Evolutionary conservation across 1,139 yeast genomes (phyloP), one percentile per base, ranked within the genome.

Genomic region (Yamadazyma pseudoaaseri): DNA sequence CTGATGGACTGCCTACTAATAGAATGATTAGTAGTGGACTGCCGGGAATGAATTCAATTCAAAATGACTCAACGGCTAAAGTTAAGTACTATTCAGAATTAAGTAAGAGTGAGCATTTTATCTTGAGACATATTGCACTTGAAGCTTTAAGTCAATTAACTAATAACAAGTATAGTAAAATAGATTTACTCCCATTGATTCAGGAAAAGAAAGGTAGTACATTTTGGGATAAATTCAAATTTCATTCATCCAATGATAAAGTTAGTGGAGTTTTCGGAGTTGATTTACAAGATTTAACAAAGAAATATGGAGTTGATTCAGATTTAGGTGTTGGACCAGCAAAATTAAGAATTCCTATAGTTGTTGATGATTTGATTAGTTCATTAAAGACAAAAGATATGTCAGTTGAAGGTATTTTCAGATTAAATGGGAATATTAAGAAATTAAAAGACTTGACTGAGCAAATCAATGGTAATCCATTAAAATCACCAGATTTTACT

Each of bases 401-500:
- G 86, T 86, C 97, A 3, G 92, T 89, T 14, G 98, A 92, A 60
- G 98, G 98, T 38, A 85, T 94, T 7, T 94, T 94, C 69, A 76
- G 99, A 51, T 85, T 90, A 54, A 94, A 94, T 55, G 99, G 99
- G 52, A 94, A 94, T 52, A 92, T 94, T 51, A 81, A 90, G 49
- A 75, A 86, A 30, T 67, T 92, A 33, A 78, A 84, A 45, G 87
- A 82, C 46, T 65, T 90, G 39, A 76, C 90, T 0, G 89, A 80
- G 34, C 76, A 70, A 39, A 83, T 90, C 45, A 94, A 94, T 58
- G 68, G 73, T 38, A 72, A 76, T 46, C 96, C 97, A 2, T 73
- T 79, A 25, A 76, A 70, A 40, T 73, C 81, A 10, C 94, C 95
- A 0, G 81, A 83, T 49, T 73, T 92, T 31, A 71, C 80, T 17